A percentile compares a stretch with the other conserved stretches of the same genome.
Conservation (phyloP, 2,329 filamentous ascomycete species). For the Ceratocystiopsis minuta region DNA sequence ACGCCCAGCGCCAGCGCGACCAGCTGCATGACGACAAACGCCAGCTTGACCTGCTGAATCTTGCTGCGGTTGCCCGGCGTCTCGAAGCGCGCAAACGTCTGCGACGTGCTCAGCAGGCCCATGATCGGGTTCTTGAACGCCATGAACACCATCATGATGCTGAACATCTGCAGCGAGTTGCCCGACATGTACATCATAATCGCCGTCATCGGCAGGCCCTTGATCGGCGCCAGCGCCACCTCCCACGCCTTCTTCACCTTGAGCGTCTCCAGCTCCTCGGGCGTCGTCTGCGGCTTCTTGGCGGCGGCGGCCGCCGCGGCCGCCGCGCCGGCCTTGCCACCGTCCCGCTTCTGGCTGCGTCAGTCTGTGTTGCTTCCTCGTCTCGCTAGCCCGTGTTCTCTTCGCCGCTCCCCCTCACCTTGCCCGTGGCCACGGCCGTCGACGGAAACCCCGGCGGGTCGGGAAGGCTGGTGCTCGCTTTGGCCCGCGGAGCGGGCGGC, state of each 20-base stretch:
- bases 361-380: neutral
- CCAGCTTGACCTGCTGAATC: slow-evolving; percentile 67
- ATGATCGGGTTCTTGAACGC: slow-evolving; percentile 91
- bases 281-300: slow-evolving; percentile 41
- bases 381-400: too few species aligned
- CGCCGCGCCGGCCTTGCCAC: slow-evolving; percentile 2
- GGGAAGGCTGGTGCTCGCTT: slow-evolving; percentile 43
- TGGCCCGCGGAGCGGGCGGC: slow-evolving; percentile 47
- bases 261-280: slow-evolving; percentile 80
- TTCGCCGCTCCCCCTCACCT: slow-evolving; percentile 25
- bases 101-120: slow-evolving; percentile 65
- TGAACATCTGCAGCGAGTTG: slow-evolving; percentile 95
- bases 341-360: slow-evolving; percentile 23
- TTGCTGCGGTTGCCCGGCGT: slow-evolving; percentile 57
- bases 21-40: slow-evolving; percentile 77
- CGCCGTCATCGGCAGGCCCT: slow-evolving; percentile 90
- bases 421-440: slow-evolving; percentile 27
- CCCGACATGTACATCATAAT: slow-evolving; percentile 99
- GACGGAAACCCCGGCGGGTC: slow-evolving; percentile 73
- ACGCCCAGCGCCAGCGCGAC: slow-evolving; percentile 69
- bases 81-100: slow-evolving; percentile 82
- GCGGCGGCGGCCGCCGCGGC: slow-evolving; percentile 25
- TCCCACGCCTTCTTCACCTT: slow-evolving; percentile 99
- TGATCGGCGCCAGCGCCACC: slow-evolving; percentile 79
- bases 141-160: slow-evolving; percentile 99